Conservation (phyloP, 805 yeast species). For the Hanseniaspora valbyensis region DNA sequence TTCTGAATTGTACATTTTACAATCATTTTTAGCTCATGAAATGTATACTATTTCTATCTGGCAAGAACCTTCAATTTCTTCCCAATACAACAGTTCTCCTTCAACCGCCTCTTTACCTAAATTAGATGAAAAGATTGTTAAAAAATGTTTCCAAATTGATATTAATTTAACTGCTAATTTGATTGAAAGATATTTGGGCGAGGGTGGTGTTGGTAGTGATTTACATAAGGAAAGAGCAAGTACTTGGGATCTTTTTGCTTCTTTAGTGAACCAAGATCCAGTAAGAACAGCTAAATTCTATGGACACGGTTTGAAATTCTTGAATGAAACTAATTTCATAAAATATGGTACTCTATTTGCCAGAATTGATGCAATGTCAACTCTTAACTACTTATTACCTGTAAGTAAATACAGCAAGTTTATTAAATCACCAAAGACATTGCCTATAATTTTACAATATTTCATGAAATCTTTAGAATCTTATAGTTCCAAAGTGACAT, state of each 20-base stretch:
- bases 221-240: slow-evolving; percentile 6
- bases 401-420: slow-evolving; percentile 51
- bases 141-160: slow-evolving; percentile 50
- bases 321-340: slow-evolving; percentile 15
- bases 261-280: slow-evolving; percentile 1
- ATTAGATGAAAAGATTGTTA: slow-evolving; percentile 32
- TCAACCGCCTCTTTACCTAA: slow-evolving; percentile 33
- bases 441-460: slow-evolving; percentile 54
- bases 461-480: slow-evolving; percentile 81
- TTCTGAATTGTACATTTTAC: slow-evolving; percentile 42
- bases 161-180: slow-evolving; percentile 66
- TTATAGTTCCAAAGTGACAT: slow-evolving; percentile 77
- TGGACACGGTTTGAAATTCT: slow-evolving; percentile 3
- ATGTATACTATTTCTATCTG: slow-evolving; percentile 62
- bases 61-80: slow-evolving; percentile 39
- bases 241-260: neutral
- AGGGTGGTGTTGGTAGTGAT: slow-evolving; percentile 10
- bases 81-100: slow-evolving; percentile 16
- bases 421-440: slow-evolving; percentile 6
- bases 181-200: slow-evolving; percentile 44
- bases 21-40: slow-evolving; percentile 65
- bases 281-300: slow-evolving; percentile 5
- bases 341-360: slow-evolving; percentile 53
- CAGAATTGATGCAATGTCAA: slow-evolving; percentile 68
- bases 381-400: slow-evolving; percentile 73